phyloP scores from a whole-genome alignment of 2,329 filamentous ascomycete genomes.

The Leptographium flavum region DNA sequence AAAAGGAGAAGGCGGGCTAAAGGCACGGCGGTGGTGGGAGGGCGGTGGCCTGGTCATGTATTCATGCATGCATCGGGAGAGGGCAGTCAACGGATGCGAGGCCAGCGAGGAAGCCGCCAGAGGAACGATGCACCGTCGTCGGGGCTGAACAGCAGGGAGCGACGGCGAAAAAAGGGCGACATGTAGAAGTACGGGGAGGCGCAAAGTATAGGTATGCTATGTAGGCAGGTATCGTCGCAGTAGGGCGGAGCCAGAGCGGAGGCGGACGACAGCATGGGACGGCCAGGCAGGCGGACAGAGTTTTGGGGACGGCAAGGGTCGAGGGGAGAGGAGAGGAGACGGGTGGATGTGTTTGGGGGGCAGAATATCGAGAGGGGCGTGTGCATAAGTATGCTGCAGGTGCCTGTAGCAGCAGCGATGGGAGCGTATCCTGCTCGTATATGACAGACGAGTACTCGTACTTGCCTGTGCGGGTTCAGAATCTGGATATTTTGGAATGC shows the following conservation, averaged over 20 bases:
- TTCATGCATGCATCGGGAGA: constrained; percentile 2
- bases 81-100: constrained; percentile 2
- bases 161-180: not conserved
- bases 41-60: constrained; percentile 9
- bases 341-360: too few species aligned
- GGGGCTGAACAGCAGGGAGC: constrained; percentile 8
- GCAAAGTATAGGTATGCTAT: too few species aligned
- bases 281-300: constrained; percentile 6
- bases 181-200: not conserved
- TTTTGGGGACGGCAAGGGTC: constrained; percentile 7
- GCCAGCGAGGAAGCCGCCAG: constrained; percentile 1
- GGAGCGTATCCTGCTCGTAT: too few species aligned
- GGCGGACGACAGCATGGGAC: not conserved
- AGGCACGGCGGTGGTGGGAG: constrained; percentile 3
- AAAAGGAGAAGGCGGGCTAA: constrained; percentile 2
- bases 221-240: not conserved
- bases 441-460: too few species aligned
- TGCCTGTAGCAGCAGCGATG: not conserved
- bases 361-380: too few species aligned
- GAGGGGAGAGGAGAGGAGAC: not conserved
- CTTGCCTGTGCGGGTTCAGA: too few species aligned
- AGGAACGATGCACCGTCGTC: constrained; percentile 4
- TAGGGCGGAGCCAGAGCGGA: too few species aligned
- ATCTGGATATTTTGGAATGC: too few species aligned
- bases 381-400: constrained; percentile 7